Conservation (phyloP, 2,329 filamentous ascomycete genomes). For the Hypoxylon sp. region DNA sequence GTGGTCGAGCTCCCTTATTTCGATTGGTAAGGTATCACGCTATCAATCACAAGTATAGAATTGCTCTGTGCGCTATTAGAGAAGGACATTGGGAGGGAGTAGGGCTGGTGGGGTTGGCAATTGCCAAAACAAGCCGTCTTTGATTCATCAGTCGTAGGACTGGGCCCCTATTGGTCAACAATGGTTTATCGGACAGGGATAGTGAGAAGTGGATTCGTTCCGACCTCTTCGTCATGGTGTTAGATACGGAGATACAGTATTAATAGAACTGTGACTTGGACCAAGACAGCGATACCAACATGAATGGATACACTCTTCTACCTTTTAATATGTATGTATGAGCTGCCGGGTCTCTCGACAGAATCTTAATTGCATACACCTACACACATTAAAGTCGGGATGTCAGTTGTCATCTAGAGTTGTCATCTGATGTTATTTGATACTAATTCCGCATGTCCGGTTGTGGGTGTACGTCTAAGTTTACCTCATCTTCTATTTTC, state of each 20-base stretch:
- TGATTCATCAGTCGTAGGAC: slow-evolving; percentile 39
- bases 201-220: slow-evolving; percentile 19
- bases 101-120: slow-evolving; percentile 24
- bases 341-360: slow-evolving; percentile 29
- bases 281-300: not conserved
- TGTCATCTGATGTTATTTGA: slow-evolving; percentile 26
- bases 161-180: slow-evolving; percentile 30
- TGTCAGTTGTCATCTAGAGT: slow-evolving; percentile 34
- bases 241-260: slow-evolving; percentile 15
- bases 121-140: slow-evolving; percentile 42
- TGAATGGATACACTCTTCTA: not conserved
- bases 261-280: slow-evolving; percentile 15
- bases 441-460: slow-evolving; percentile 1
- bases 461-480: slow-evolving; percentile 20
- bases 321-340: not conserved
- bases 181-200: slow-evolving; percentile 28
- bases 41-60: slow-evolving; percentile 17
- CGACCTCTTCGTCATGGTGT: slow-evolving; percentile 14
- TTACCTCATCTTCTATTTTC: slow-evolving; percentile 25
- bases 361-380: slow-evolving; percentile 22
- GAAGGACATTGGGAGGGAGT: slow-evolving; percentile 10
- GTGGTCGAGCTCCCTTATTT: slow-evolving; percentile 30
- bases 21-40: slow-evolving; percentile 28
- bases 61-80: slow-evolving; percentile 22
- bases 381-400: slow-evolving; percentile 23